Conservation (phyloP, 2,329 filamentous ascomycete genomes). For the Diaporthe australafricana region DNA sequence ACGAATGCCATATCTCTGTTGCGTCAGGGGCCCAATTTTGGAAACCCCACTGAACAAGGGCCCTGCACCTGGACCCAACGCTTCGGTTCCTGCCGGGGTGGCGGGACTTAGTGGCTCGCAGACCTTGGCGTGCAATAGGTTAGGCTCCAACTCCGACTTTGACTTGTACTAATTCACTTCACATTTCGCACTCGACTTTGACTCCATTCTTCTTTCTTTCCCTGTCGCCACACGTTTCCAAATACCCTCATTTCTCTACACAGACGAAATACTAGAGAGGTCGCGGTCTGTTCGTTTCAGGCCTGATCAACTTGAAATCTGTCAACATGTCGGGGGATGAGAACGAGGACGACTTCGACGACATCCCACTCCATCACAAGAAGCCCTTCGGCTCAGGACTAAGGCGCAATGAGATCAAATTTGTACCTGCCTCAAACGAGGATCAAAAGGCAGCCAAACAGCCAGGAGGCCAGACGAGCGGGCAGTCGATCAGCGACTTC, state of each 20-base stretch:
- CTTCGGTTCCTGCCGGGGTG: slow-evolving; percentile 33
- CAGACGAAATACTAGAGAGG: no score
- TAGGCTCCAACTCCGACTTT: slow-evolving; percentile 1
- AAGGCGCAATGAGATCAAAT: slow-evolving; percentile 64
- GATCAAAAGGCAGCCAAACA: slow-evolving; percentile 44
- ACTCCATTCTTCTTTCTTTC: background rate
- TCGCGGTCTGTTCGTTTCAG: background rate
- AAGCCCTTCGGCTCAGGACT: slow-evolving; percentile 68
- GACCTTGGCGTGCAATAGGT: background rate
- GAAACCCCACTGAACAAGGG: background rate
- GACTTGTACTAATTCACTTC: no score
- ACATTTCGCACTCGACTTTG: background rate
- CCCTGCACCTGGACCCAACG: slow-evolving; percentile 10
- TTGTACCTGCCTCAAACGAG: slow-evolving; percentile 64
- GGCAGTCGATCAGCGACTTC: slow-evolving; percentile 62
- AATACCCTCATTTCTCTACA: no score
- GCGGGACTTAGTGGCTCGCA: slow-evolving; percentile 9
- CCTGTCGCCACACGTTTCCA: no score
- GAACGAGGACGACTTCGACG: slow-evolving; percentile 52
- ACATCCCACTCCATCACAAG: slow-evolving; percentile 64
- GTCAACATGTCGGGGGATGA: slow-evolving; percentile 36
- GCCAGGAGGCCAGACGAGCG: slow-evolving; percentile 34
- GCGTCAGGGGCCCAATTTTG: slow-evolving; percentile 33
- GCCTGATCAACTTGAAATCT: background rate
- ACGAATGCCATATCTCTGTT: slow-evolving; percentile 20